These are phyloP conservation scores for Aureobasidium sp. DNA, from an alignment of 2,329 filamentous ascomycete species.

Conservation along the genomic window DNA sequence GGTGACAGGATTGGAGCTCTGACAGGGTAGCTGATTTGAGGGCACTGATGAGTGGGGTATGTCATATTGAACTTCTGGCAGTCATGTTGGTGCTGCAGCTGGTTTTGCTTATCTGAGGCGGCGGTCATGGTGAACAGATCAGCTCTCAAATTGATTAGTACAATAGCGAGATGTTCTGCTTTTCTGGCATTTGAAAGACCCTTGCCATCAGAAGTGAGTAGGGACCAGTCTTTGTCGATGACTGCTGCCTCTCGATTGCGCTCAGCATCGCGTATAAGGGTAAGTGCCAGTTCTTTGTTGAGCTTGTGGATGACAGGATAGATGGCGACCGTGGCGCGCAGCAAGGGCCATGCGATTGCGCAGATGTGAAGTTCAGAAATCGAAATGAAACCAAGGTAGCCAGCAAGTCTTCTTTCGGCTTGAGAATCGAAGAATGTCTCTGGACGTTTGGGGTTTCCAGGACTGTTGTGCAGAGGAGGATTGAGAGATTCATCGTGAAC, in stretches of 20 bases:
- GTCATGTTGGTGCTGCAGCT: background rate
- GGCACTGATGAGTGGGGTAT: background rate
- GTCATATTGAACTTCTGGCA: background rate
- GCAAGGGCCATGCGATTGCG: background rate
- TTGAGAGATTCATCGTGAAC: background rate
- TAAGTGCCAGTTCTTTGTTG: background rate
- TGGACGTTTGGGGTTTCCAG: background rate
- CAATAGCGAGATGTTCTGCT: background rate
- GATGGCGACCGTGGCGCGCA: background rate
- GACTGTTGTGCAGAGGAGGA: background rate
- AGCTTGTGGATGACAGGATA: background rate
- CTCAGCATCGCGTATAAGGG: background rate
- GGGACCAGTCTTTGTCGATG: background rate
- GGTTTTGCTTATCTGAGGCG: background rate
- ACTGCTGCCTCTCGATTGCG: background rate
- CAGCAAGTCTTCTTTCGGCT: background rate
- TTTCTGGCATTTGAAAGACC: background rate
- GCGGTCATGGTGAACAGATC: background rate
- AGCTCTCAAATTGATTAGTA: background rate
- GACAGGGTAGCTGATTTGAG: background rate
- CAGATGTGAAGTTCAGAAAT: background rate
- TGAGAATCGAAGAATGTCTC: background rate
- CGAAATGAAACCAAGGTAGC: background rate
- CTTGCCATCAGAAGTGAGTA: conserved; percentile 1
- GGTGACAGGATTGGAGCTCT: background rate